Conservation (phyloP, 192 early-diverging fungal genomes). For the Diversispora eburnea region DNA sequence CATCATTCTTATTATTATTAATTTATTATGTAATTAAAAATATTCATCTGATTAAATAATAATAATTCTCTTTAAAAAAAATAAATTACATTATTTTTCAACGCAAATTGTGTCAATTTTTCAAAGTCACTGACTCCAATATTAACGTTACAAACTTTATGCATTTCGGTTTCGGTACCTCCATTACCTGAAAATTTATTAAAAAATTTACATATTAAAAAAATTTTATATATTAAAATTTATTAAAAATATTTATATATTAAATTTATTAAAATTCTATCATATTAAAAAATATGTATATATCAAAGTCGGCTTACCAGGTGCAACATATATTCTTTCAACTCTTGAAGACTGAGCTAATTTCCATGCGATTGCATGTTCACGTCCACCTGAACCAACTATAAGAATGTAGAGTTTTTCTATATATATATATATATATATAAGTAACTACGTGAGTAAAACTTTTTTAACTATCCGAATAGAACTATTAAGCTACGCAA, state of each 20-base stretch:
- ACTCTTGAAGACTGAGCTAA: constrained; percentile 77
- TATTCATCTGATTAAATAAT: too few relatives aligned
- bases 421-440: constrained; percentile 20
- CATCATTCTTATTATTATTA: not conserved
- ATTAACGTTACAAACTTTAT: constrained; percentile 79
- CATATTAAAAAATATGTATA: constrained; percentile 7
- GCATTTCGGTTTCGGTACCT: constrained; percentile 70
- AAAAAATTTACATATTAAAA: too few relatives aligned
- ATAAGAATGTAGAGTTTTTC: constrained; percentile 73
- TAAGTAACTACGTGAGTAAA: not conserved
- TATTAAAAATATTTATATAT: not conserved
- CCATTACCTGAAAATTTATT: constrained; percentile 74
- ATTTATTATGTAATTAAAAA: not conserved
- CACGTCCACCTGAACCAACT: constrained; percentile 92
- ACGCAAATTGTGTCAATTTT: constrained; percentile 73
- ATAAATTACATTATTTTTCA: constrained; percentile 62
- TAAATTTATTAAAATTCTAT: constrained; percentile 10
- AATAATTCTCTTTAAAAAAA: constrained; percentile 8
- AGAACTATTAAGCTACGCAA: too few relatives aligned
- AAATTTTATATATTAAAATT: constrained; percentile 8
- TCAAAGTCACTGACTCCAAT: constrained; percentile 71
- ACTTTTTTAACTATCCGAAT: too few relatives aligned
- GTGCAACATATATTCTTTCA: constrained; percentile 83
- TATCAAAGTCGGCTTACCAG: constrained; percentile 54
- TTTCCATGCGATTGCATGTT: constrained; percentile 93